Conservation (phyloP, 176 grass and related monocot species). For the Aegilops tauschii region DNA sequence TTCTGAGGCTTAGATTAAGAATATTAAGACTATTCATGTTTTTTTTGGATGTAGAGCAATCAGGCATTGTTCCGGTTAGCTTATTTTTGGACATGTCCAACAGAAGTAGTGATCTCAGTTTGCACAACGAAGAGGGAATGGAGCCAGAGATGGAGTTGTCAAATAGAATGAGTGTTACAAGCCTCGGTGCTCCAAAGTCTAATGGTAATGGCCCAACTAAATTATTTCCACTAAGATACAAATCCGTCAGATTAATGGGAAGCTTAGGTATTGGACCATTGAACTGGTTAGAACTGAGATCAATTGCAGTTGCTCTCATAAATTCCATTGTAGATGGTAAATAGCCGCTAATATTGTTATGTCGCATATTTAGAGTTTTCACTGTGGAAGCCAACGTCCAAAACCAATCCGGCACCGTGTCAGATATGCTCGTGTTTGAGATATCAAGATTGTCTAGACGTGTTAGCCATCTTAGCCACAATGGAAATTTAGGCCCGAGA, state of each 20-base stretch:
- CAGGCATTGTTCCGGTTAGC: not conserved
- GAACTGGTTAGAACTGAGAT: constrained; percentile 24
- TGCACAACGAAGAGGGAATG: constrained; percentile 36
- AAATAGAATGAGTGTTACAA: not conserved
- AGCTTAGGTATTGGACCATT: constrained; percentile 32
- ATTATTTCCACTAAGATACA: constrained; percentile 44
- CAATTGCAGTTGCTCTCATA: not conserved
- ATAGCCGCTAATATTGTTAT: constrained; percentile 1
- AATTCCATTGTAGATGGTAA: constrained; percentile 18
- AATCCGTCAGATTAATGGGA: rapidly evolving
- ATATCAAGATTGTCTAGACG: not conserved
- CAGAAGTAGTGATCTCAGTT: not conserved
- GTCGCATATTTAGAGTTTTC: not conserved
- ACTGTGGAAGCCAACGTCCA: not conserved
- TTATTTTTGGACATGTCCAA: constrained; percentile 24
- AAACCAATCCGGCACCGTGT: constrained; percentile 26
- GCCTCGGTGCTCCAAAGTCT: not conserved
- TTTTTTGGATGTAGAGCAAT: not conserved
- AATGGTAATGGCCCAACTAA: constrained; percentile 22
- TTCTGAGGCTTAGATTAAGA: not conserved
- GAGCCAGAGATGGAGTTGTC: constrained; percentile 30
- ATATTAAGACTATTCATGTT: not conserved
- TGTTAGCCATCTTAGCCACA: constrained; percentile 17
- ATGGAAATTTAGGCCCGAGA: constrained; percentile 11
- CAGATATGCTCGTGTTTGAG: constrained; percentile 30